Evolutionary conservation across 768 basidiomycete species (phyloP).

Genomic region (Boletellus emodensis): DNA sequence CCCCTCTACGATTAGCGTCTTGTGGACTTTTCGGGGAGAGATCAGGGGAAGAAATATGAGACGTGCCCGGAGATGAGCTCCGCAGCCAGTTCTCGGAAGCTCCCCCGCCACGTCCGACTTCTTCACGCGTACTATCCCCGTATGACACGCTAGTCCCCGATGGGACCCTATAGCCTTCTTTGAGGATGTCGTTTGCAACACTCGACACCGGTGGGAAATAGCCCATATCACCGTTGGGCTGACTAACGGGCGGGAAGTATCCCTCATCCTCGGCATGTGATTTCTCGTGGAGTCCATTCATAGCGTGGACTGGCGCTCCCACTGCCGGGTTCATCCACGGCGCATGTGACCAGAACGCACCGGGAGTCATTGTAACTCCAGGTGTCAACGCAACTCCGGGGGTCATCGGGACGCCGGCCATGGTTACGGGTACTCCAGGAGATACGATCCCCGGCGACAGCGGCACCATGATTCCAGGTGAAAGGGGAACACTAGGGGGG

Average conservation of each 20-base stretch:
- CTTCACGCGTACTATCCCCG: conserved; percentile 1
- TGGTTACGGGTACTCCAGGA: conserved; percentile 14
- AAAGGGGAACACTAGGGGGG: conserved; percentile 30
- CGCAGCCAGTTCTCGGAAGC: conserved; percentile 4
- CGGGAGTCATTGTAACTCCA: conserved; percentile 67
- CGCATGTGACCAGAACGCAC: conserved; percentile 65
- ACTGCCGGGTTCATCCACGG: conserved; percentile 56
- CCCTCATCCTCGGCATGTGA: conserved; percentile 23
- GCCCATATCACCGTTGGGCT: conserved; percentile 22
- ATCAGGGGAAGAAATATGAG: conserved; percentile 7
- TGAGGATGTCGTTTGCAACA: conserved; percentile 37
- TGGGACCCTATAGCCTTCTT: conserved; percentile 13
- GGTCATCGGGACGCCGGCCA: conserved; percentile 25
- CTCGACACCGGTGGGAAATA: conserved; percentile 43
- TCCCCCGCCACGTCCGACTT: conserved; percentile 1
- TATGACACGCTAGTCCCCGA: not conserved
- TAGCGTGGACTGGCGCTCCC: conserved; percentile 50
- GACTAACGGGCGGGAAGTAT: conserved; percentile 42
- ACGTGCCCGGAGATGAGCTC: conserved; percentile 8
- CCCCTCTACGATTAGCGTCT: conserved; percentile 15
- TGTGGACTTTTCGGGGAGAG: conserved; percentile 5
- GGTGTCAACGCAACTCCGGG: conserved; percentile 44
- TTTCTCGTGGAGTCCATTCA: conserved; percentile 13
- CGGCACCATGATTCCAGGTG: conserved; percentile 28
- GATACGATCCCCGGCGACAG: conserved; percentile 25